Percentiles rank a stretch among this genome's conserved stretches.
These are phyloP conservation scores for Rhizomucor pusillus DNA, from an alignment of 371 early-diverging fungal genomes.

Conservation along the genomic window DNA sequence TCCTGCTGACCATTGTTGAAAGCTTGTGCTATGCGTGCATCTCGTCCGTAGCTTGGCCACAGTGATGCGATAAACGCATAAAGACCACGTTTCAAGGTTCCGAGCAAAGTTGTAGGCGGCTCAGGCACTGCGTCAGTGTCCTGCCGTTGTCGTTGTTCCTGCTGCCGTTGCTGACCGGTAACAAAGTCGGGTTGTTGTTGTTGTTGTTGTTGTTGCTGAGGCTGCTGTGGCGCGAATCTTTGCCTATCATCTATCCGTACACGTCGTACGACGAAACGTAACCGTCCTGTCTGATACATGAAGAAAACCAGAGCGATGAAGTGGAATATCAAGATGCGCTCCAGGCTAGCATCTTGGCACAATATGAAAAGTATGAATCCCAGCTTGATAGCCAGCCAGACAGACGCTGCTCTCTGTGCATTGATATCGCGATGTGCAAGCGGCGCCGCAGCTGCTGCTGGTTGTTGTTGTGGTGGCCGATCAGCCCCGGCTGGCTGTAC, in stretches of 20 bases:
- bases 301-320: constrained; percentile 35
- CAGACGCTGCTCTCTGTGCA: constrained; percentile 21
- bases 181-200: neutral
- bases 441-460: constrained; percentile 3
- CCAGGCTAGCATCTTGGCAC: constrained; percentile 42
- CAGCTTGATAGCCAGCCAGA: constrained; percentile 43
- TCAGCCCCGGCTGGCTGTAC: too few relatives aligned
- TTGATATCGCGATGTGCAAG: constrained; percentile 9
- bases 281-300: constrained; percentile 43
- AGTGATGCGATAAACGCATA: constrained; percentile 43
- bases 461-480: too few relatives aligned
- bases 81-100: constrained; percentile 28
- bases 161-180: constrained; percentile 1
- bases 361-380: constrained; percentile 35
- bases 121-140: too few relatives aligned
- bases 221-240: too few relatives aligned
- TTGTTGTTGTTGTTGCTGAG: constrained; percentile 12
- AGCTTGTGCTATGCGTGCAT: constrained; percentile 40
- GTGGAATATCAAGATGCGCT: constrained; percentile 39
- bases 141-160: neutral
- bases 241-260: too few relatives aligned
- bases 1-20: constrained; percentile 35
- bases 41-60: constrained; percentile 43
- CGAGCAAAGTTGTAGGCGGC: constrained; percentile 9
- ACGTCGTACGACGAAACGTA: constrained; percentile 36